Evolutionary conservation across 441 rosid genomes (phyloP).

Genomic region (Pelargonium citronellum): DNA sequence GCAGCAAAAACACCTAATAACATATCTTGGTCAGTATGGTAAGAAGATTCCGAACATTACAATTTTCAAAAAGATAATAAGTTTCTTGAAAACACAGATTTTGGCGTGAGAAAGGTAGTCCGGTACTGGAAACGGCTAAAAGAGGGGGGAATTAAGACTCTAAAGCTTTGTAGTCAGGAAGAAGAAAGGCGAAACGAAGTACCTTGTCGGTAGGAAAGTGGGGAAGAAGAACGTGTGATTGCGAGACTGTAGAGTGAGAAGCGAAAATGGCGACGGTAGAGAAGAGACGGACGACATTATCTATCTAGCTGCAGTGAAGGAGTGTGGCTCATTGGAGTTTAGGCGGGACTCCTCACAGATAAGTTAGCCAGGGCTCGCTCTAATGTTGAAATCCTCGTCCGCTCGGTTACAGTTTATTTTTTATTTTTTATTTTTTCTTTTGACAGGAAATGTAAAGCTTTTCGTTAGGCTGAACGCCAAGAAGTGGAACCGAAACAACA

Average conservation of each 20-base stretch:
- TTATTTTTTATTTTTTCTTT: no score
- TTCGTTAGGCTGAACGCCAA: no score
- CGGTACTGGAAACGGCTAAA: background rate
- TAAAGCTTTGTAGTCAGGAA: background rate
- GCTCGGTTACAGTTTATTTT: no score
- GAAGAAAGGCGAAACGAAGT: background rate
- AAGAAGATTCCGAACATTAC: background rate
- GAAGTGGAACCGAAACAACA: no score
- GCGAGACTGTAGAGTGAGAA: background rate
- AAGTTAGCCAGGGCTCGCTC: no score
- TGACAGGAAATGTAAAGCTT: no score
- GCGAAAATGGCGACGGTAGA: slow-evolving; percentile 3
- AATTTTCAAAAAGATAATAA: background rate
- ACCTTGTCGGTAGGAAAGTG: background rate
- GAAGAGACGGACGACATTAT: background rate
- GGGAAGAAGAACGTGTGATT: background rate
- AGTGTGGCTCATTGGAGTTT: no score
- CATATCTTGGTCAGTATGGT: background rate
- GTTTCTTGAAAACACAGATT: background rate
- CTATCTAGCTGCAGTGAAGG: background rate
- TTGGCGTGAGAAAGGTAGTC: background rate
- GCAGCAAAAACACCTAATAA: background rate
- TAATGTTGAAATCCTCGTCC: no score
- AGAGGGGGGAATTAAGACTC: background rate
- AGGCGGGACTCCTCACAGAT: no score